A percentile compares a stretch with the other conserved stretches of the same genome.
phyloP scores from a whole-genome alignment of 441 rosid species.

The Dalechampia spathulata region DNA sequence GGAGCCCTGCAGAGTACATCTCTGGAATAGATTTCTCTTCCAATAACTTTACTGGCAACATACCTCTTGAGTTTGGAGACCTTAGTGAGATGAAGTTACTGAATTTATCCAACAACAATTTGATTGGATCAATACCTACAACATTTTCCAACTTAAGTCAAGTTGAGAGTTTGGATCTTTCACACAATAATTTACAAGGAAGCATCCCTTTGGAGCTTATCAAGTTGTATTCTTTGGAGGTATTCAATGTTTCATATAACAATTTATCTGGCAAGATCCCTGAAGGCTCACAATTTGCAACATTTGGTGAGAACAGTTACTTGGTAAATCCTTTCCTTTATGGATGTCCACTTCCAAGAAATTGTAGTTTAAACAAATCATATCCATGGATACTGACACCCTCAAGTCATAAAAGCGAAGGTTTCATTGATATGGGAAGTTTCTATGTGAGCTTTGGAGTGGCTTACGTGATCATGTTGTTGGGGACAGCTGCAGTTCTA shows the following conservation, averaged over 20 bases:
- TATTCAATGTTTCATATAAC: slow-evolving; percentile 24
- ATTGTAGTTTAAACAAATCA: not conserved
- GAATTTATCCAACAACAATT: slow-evolving; percentile 14
- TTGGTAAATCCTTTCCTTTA: slow-evolving; percentile 25
- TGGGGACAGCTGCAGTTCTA: not conserved
- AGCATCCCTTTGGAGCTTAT: slow-evolving; percentile 2
- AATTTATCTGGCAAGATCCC: slow-evolving; percentile 23
- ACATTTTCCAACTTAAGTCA: slow-evolving; percentile 1
- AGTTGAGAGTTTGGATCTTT: slow-evolving; percentile 2
- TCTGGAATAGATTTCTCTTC: slow-evolving; percentile 23
- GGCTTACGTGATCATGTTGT: not conserved
- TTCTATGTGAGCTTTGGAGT: slow-evolving; percentile 4
- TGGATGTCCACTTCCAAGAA: slow-evolving; percentile 17
- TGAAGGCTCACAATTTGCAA: slow-evolving; percentile 12
- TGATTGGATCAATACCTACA: slow-evolving; percentile 15
- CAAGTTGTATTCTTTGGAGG: not conserved
- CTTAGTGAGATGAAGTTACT: slow-evolving; percentile 1
- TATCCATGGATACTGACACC: not conserved
- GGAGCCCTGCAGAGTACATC: not conserved
- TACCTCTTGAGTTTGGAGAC: slow-evolving; percentile 17
- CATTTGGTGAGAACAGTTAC: slow-evolving; percentile 18
- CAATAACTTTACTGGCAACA: slow-evolving; percentile 14
- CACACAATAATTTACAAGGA: not conserved
- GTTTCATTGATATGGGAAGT: not conserved
- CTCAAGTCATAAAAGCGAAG: not conserved